A percentile compares a stretch with the other conserved stretches of the same genome.
Conservation (phyloP, 2,329 filamentous ascomycete genomes). For the Aspergillus sp. region DNA sequence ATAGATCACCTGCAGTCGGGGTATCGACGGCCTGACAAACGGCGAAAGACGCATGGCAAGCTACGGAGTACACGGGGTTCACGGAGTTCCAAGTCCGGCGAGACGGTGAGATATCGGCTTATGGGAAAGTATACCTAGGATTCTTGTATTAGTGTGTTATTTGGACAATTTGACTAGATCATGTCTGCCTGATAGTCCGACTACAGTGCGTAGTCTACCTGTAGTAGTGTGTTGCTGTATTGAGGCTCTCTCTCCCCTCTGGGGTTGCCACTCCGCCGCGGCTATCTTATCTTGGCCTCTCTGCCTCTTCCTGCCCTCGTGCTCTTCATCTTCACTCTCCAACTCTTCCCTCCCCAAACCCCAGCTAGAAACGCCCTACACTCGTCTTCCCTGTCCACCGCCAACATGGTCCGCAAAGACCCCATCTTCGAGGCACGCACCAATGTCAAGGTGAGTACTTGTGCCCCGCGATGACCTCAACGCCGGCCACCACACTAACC, state of each 20-base stretch:
- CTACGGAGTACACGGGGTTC: constrained; percentile 7
- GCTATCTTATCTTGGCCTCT: too few relatives aligned
- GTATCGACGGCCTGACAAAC: constrained; percentile 21
- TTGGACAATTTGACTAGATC: too few relatives aligned
- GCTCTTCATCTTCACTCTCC: too few relatives aligned
- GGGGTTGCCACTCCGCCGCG: too few relatives aligned
- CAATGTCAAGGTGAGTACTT: constrained; percentile 30
- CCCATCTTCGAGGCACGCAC: constrained; percentile 35
- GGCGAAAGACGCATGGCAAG: constrained; percentile 28
- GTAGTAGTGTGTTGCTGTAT: too few relatives aligned
- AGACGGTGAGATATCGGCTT: constrained; percentile 22
- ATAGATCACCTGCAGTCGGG: constrained; percentile 35
- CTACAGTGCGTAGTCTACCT: too few relatives aligned
- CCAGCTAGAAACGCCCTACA: not conserved
- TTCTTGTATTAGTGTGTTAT: too few relatives aligned
- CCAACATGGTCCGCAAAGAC: constrained; percentile 32
- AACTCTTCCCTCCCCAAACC: constrained; percentile 1
- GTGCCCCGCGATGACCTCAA: too few relatives aligned
- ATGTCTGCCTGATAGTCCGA: too few relatives aligned
- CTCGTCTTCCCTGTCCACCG: not conserved
- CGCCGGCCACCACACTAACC: too few relatives aligned
- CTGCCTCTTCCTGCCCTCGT: too few relatives aligned
- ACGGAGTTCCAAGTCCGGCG: constrained; percentile 18
- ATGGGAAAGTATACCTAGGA: constrained; percentile 21
- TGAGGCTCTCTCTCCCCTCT: too few relatives aligned